Conservation (phyloP, 78 protist species). For the Dictyostelium citrinum region DNA sequence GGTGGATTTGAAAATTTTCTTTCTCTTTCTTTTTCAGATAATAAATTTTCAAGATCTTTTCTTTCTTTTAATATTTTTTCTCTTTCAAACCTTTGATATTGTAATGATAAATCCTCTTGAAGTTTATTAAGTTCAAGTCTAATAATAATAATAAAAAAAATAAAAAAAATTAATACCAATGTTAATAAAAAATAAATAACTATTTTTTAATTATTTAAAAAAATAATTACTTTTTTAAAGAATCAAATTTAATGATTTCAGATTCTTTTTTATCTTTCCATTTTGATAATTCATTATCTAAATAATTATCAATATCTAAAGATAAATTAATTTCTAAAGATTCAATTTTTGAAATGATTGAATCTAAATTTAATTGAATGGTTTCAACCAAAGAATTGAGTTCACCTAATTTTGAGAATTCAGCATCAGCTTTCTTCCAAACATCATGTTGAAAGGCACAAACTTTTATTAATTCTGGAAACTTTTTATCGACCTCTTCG, state of each 20-base stretch:
- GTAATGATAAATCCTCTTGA: slow-evolving; percentile 48
- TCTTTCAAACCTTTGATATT: slow-evolving; percentile 35
- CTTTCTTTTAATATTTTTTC: slow-evolving; percentile 47
- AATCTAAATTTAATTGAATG: slow-evolving; percentile 20
- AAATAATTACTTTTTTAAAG: slow-evolving; percentile 11
- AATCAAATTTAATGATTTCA: slow-evolving; percentile 20
- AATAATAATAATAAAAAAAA: not conserved
- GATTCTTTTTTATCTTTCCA: slow-evolving; percentile 51
- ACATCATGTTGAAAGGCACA: not conserved
- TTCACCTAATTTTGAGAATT: slow-evolving; percentile 24
- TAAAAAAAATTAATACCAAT: not conserved
- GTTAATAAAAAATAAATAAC: too few relatives aligned
- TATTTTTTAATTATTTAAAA: not conserved
- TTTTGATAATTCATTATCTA: slow-evolving; percentile 27
- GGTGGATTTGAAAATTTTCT: slow-evolving; percentile 9
- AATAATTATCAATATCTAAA: slow-evolving; percentile 41
- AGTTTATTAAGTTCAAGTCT: slow-evolving; percentile 28
- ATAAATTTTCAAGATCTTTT: not conserved
- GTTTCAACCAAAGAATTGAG: slow-evolving; percentile 14
- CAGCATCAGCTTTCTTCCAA: slow-evolving; percentile 36
- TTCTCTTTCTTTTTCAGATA: not conserved
- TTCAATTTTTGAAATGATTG: slow-evolving; percentile 46
- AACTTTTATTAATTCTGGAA: not conserved
- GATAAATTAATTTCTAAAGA: slow-evolving; percentile 42
- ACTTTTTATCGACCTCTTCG: slow-evolving; percentile 50